Percentiles rank a stretch among this genome's conserved stretches.
These are phyloP conservation scores for Aspergillus sp. DNA, from an alignment of 2,329 filamentous ascomycete species.

Conservation along the genomic window DNA sequence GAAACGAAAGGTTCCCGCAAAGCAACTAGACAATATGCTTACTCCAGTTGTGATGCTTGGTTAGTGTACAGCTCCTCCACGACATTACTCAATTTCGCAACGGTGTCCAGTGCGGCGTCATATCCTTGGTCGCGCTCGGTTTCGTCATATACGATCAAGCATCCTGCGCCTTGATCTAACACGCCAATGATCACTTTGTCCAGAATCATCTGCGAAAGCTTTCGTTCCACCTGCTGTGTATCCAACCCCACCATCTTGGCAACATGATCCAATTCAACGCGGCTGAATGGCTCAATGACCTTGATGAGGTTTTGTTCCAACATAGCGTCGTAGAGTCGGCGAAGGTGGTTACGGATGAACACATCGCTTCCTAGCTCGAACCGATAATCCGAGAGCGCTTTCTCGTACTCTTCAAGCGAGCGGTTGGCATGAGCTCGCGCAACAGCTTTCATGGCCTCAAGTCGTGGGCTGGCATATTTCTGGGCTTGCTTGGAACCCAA, in stretches of 20 bases:
- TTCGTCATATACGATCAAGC: constrained; percentile 96
- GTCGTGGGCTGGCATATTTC: constrained; percentile 91
- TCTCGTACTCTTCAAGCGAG: constrained; percentile 95
- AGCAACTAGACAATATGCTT: constrained; percentile 9
- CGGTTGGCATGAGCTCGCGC: constrained; percentile 93
- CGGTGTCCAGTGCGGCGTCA: constrained; percentile 88
- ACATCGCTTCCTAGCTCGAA: constrained; percentile 91
- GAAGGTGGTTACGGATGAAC: constrained; percentile 96
- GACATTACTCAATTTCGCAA: constrained; percentile 95
- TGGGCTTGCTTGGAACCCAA: constrained; percentile 95
- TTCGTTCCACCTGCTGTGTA: constrained; percentile 94
- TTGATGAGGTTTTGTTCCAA: constrained; percentile 99
- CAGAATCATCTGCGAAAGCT: constrained; percentile 98
- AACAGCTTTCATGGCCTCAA: constrained; percentile 99
- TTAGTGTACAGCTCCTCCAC: constrained; percentile 98
- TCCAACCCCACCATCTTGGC: constrained; percentile 97
- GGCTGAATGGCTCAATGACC: constrained; percentile 97
- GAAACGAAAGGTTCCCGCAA: constrained; percentile 10
- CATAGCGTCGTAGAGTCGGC: constrained; percentile 96
- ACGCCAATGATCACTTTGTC: constrained; percentile 99
- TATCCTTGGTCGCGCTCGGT: constrained; percentile 90
- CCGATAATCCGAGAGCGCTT: constrained; percentile 82
- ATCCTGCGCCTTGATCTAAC: constrained; percentile 94
- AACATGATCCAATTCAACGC: constrained; percentile 94
- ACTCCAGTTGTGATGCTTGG: constrained; percentile 94